Percentiles rank a stretch among this genome's conserved stretches.
These are phyloP conservation scores for Auxenochlorella pyrenoidosa DNA, from an alignment of 139 green algal species.

Conservation along the genomic window DNA sequence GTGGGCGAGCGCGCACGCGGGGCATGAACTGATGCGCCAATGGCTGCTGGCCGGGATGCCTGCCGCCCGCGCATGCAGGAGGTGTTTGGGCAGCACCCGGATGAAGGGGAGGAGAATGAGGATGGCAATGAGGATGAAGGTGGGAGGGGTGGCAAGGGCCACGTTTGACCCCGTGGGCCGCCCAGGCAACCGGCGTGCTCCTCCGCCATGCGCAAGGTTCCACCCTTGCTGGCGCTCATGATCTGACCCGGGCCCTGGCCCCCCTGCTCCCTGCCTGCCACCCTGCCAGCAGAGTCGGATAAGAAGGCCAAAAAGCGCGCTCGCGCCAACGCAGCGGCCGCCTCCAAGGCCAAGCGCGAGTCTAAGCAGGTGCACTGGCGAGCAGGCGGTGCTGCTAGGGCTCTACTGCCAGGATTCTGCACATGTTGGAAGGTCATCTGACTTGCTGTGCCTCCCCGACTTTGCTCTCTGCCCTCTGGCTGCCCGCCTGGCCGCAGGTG, in stretches of 20 bases:
- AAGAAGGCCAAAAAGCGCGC: conserved; percentile 15
- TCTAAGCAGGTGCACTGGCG: conserved; percentile 9
- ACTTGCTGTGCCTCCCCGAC: too few species aligned
- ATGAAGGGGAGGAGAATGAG: conserved; percentile 23
- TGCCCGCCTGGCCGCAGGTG: background rate
- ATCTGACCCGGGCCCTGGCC: background rate
- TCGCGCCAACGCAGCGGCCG: background rate
- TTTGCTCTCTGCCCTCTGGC: too few species aligned
- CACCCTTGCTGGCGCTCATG: too few species aligned
- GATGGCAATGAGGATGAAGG: conserved; percentile 13
- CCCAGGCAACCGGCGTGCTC: too few species aligned
- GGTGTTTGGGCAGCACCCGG: conserved; percentile 10
- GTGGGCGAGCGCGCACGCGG: too few species aligned
- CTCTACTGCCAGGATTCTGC: background rate
- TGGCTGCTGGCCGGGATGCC: background rate
- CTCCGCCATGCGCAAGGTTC: too few species aligned
- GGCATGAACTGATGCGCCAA: too few species aligned
- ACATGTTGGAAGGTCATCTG: too few species aligned
- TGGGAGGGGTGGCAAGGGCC: background rate
- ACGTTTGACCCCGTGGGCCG: too few species aligned
- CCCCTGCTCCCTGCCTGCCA: background rate
- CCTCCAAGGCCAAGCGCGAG: background rate
- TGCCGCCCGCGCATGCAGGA: conserved; percentile 11
- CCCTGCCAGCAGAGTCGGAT: background rate
- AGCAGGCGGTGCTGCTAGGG: too few species aligned